phyloP scores from a whole-genome alignment of 2,329 filamentous ascomycete species.

The Stagonosporopsis vannaccii region DNA sequence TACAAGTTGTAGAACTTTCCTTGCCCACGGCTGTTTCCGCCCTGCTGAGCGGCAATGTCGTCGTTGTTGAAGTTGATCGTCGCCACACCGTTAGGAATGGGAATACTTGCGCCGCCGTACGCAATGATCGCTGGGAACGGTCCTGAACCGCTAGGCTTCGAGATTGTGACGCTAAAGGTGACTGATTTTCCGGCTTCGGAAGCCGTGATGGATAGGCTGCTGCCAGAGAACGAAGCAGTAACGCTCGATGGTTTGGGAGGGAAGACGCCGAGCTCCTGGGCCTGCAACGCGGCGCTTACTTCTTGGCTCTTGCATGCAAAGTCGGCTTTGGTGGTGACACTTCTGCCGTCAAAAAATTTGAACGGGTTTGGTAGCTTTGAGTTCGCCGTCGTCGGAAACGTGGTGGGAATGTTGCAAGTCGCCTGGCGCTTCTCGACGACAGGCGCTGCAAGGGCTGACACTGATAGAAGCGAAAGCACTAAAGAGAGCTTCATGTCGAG shows the following conservation, averaged over 20 bases:
- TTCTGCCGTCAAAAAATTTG: conserved; percentile 47
- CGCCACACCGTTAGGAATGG: conserved; percentile 62
- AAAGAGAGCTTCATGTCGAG: conserved; percentile 45
- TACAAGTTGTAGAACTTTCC: conserved; percentile 68
- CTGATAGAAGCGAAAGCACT: conserved; percentile 39
- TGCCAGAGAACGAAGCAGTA: conserved; percentile 41
- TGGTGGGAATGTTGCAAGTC: conserved; percentile 40
- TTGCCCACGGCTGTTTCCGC: conserved; percentile 57
- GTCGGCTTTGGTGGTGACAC: conserved; percentile 45
- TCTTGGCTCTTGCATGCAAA: conserved; percentile 50
- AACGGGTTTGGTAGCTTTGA: conserved; percentile 50
- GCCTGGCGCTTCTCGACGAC: conserved; percentile 41
- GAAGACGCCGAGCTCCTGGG: conserved; percentile 49
- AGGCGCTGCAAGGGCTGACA: conserved; percentile 39
- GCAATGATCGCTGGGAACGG: conserved; percentile 66
- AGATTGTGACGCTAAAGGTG: conserved; percentile 48
- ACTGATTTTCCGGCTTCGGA: conserved; percentile 46
- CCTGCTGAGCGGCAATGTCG: conserved; percentile 61
- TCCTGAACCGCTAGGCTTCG: conserved; percentile 52
- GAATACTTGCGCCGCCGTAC: conserved; percentile 63
- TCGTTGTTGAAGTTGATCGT: conserved; percentile 68
- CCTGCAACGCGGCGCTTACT: conserved; percentile 45
- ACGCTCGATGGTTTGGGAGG: conserved; percentile 47
- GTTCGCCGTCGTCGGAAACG: conserved; percentile 39
- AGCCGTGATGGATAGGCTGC: conserved; percentile 46